A percentile compares a stretch with the other conserved stretches of the same genome.
These are phyloP conservation scores for Boletus rex-veris DNA, from an alignment of 768 basidiomycete genomes.

Conservation along the genomic window DNA sequence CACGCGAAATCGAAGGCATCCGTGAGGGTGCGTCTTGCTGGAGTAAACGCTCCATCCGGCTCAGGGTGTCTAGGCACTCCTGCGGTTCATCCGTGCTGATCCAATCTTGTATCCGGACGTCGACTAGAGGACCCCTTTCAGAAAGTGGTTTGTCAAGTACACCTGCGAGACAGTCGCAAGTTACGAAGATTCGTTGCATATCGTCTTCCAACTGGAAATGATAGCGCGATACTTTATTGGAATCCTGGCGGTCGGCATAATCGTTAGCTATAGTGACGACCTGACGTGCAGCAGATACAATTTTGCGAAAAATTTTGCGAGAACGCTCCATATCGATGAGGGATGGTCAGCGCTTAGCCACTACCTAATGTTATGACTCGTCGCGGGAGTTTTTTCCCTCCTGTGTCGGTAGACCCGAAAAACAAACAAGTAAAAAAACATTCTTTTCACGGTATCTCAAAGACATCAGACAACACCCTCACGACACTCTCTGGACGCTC, in stretches of 20 bases:
- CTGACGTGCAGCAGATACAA: background rate
- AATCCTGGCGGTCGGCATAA: background rate
- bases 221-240: background rate
- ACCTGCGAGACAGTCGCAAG: background rate
- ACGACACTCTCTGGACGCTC: slow-evolving; percentile 31
- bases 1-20: background rate
- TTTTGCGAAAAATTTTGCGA: background rate
- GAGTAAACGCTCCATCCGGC: background rate
- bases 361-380: too few species aligned
- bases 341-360: too few species aligned
- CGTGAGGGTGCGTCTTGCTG: background rate
- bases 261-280: background rate
- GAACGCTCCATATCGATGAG: slow-evolving; percentile 7
- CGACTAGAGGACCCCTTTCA: background rate
- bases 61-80: background rate
- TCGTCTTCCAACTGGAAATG: slow-evolving; percentile 7
- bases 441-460: too few species aligned
- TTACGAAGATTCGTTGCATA: slow-evolving; percentile 4
- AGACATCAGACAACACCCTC: background rate
- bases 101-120: slow-evolving; percentile 4
- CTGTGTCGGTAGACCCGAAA: too few species aligned
- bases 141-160: background rate
- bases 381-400: too few species aligned
- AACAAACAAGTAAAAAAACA: too few species aligned
- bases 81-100: background rate